Evolutionary conservation across 176 grass and related monocot species (phyloP), one percentile per base, ranked within the genome.

Genomic region (Aegilops sharonensis): DNA sequence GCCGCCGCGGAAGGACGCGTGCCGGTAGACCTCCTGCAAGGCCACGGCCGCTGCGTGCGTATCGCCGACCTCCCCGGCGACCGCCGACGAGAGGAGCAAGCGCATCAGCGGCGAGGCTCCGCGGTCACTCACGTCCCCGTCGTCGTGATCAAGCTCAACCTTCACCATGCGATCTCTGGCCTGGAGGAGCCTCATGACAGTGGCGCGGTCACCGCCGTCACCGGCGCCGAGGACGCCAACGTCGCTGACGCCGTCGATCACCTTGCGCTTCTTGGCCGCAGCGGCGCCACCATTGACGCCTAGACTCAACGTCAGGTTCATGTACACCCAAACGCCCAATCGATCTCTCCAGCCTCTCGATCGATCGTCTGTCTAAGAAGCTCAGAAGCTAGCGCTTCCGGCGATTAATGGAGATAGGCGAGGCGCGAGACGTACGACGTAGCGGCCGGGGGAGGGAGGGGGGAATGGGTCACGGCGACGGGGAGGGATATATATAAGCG

Each of bases 271-370:
- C 91, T 85, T 84, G 81, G 62, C 69, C 34, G 80, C 13, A 21
- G 45, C 62, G 24, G 15, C 66, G 13, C 67, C 69, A 18, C 68
- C 84, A 61, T 83, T 68, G 74, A 86, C 36, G 56, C 71, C 87
- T 48, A 94, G 86, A 78, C 89, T 82, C 69, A 97, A 62, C 64
- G 77, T 88, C 73, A 93, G 75, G 74, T 88, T 92, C 85, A 87
- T 91, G 23, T 80, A 64, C 83, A 20, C 75, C 47, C 47, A 18
- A 39, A 36, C 83, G 10, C 75, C 47, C 47, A 18, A 39, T 13
- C 31, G 12, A 23, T 21, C 65, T 70, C 68, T 64, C 67, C 71
- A 61, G 56, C 14, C 45, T 76, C 27, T 20, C n/a, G 6, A 8
- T 35, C 66, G 31, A 9, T 21, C 6, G 20, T 8, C 3, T 62